Evolutionary conservation across 257 asterid species (phyloP).

Genomic region (Scutellaria barbata): DNA sequence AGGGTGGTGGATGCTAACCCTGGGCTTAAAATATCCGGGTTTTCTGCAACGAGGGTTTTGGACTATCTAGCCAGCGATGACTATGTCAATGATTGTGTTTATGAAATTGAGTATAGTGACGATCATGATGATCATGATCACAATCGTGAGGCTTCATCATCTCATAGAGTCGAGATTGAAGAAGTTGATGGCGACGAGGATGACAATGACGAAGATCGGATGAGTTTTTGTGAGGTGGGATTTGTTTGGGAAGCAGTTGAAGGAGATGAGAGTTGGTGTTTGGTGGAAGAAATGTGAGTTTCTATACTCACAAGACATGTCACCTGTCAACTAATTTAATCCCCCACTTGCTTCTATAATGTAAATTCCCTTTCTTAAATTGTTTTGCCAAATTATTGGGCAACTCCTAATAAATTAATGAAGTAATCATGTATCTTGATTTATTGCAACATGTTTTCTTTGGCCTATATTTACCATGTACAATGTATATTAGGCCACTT

Average conservation of each 20-base stretch:
- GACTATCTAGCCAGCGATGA: conserved; percentile 50
- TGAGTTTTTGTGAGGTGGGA: conserved; percentile 51
- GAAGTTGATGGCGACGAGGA: conserved; percentile 11
- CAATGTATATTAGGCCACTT: too few species aligned
- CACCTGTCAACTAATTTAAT: conserved; percentile 12
- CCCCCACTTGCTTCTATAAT: conserved; percentile 27
- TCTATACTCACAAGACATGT: background rate
- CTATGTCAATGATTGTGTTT: conserved; percentile 11
- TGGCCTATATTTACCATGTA: too few species aligned
- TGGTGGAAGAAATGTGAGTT: conserved; percentile 65
- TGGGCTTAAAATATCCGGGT: conserved; percentile 49
- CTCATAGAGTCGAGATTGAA: background rate
- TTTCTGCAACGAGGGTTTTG: conserved; percentile 67
- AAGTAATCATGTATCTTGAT: background rate
- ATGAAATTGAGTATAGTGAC: conserved; percentile 1
- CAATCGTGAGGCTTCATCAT: background rate
- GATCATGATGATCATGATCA: background rate
- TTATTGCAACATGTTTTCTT: background rate
- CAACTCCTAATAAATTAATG: conserved; percentile 31
- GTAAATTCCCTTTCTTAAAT: conserved; percentile 8
- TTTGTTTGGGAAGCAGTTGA: conserved; percentile 40
- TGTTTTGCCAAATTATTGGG: conserved; percentile 27
- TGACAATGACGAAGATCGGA: conserved; percentile 27
- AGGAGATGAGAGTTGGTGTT: conserved; percentile 76
- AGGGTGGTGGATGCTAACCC: conserved; percentile 57